Evolutionary conservation across 2,329 filamentous ascomycete genomes (phyloP), one percentile per base, ranked within the genome.

Genomic region (Pseudogymnoascus destructans): DNA sequence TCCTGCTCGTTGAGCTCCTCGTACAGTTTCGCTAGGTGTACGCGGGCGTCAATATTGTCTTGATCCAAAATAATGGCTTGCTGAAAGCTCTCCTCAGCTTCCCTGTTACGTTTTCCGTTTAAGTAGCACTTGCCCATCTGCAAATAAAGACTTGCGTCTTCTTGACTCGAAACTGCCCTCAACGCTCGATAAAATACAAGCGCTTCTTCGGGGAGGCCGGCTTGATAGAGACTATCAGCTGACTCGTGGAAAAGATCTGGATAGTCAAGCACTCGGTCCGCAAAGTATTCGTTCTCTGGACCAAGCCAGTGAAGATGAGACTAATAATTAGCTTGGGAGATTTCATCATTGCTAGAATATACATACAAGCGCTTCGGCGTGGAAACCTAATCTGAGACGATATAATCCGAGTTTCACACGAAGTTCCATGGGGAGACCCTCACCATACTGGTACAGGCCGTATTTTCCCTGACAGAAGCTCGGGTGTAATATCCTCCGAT

Each of bases 321-420:
- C 81, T 86, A 35, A 57, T 33, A 55, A 55, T 65, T 59, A 61
- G 56, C 11, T 19, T 66, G 33, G 63, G 8, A 27, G 5, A 11
- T 8, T 8, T 3, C 25, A 5, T 19, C 9, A 57, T 55, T 11
- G 54, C 25, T 11, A 15, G 15, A 35, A 30, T 23, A n/a, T 30
- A 25, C 52, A 10, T 75, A 88, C 85, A 73, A 87, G 76, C 15
- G 89, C 90, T 73, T 97, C 92, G 11, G 81, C 73, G 19, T 80
- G 73, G 23, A 85, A 74, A 0, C 81, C 82, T 60, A 89, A 74
- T 58, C 82, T 84, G 33, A 95, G 73, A n/a, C 93, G 83, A 68
- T 89, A 92, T 3, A 92, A 74, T 3, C 88, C 92, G 62, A 98
- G 74, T 67, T 92, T 93, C 27, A 89, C 80, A 17, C 92, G 84